Percentiles rank a stretch among this genome's conserved stretches.
phyloP scores from a whole-genome alignment of 805 yeast genomes.

The Cyberlindnera galapagoensis region DNA sequence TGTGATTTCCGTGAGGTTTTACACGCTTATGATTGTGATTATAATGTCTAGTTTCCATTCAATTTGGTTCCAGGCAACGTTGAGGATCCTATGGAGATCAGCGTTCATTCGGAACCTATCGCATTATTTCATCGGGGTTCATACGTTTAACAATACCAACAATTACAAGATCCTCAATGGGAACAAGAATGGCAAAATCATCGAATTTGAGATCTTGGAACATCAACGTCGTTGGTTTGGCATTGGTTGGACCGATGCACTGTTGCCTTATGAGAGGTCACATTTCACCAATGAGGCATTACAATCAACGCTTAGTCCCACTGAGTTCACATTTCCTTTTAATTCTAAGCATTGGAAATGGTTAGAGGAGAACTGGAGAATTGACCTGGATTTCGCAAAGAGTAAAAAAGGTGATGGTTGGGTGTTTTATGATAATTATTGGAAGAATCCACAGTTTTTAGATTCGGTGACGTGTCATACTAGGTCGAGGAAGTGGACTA shows the following conservation, averaged over 20 bases:
- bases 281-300: conserved; percentile 39
- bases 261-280: conserved; percentile 47
- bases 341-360: conserved; percentile 47
- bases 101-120: conserved; percentile 33
- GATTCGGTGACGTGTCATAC: conserved; percentile 49
- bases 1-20: conserved; percentile 30
- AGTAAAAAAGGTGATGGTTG: conserved; percentile 40
- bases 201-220: conserved; percentile 46
- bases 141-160: conserved; percentile 7
- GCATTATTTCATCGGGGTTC: conserved; percentile 33
- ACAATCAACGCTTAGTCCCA: conserved; percentile 24
- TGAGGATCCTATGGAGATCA: conserved; percentile 42
- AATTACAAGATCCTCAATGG: conserved; percentile 33
- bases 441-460: conserved; percentile 34
- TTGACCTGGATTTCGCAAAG: conserved; percentile 36
- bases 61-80: conserved; percentile 37
- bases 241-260: conserved; percentile 47
- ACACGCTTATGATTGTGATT: conserved; percentile 30
- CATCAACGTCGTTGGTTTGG: conserved; percentile 60
- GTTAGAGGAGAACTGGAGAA: conserved; percentile 46
- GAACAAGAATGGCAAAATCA: conserved; percentile 38
- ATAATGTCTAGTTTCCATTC: conserved; percentile 37
- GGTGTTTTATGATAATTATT: conserved; percentile 46
- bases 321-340: conserved; percentile 40
- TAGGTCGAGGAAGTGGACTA: conserved; percentile 43